These are phyloP conservation scores for Clavariopsis aquatica DNA, from an alignment of 495 filamentous ascomycete genomes.

Conservation along the genomic window DNA sequence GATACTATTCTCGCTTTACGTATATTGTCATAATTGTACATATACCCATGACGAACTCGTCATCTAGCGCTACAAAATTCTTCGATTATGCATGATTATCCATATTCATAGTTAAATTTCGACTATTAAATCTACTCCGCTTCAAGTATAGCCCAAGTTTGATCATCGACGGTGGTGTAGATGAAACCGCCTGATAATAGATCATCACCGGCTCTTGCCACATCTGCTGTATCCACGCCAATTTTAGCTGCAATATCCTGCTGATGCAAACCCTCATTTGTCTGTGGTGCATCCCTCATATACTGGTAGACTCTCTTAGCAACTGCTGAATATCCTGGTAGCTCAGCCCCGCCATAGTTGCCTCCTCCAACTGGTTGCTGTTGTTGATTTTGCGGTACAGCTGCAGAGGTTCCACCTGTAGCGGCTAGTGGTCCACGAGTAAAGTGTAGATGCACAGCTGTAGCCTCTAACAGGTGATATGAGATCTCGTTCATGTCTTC, in stretches of 20 bases:
- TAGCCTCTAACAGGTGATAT: conserved; percentile 85
- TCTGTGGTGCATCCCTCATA: conserved; percentile 63
- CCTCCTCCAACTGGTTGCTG: conserved; percentile 44
- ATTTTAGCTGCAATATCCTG: conserved; percentile 68
- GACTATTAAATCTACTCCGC: conserved; percentile 16
- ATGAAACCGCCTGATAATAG: conserved; percentile 70
- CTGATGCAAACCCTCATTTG: conserved; percentile 77
- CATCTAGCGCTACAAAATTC: background rate
- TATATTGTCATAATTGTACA: background rate
- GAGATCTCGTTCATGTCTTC: conserved; percentile 87
- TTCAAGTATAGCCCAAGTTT: conserved; percentile 48
- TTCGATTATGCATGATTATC: background rate
- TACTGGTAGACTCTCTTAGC: conserved; percentile 70
- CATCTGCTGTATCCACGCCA: conserved; percentile 64
- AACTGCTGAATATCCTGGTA: conserved; percentile 52
- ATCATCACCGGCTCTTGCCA: conserved; percentile 75
- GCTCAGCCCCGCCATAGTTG: conserved; percentile 35
- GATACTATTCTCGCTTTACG: too few species aligned
- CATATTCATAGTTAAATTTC: background rate
- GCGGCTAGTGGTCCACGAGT: conserved; percentile 63
- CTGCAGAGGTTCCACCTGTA: conserved; percentile 32
- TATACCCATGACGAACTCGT: background rate
- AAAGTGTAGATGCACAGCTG: conserved; percentile 81
- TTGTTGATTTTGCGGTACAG: conserved; percentile 35
- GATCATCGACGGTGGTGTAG: conserved; percentile 89